Conservation (phyloP, 345 rosid genomes). For the Populus simonii region DNA sequence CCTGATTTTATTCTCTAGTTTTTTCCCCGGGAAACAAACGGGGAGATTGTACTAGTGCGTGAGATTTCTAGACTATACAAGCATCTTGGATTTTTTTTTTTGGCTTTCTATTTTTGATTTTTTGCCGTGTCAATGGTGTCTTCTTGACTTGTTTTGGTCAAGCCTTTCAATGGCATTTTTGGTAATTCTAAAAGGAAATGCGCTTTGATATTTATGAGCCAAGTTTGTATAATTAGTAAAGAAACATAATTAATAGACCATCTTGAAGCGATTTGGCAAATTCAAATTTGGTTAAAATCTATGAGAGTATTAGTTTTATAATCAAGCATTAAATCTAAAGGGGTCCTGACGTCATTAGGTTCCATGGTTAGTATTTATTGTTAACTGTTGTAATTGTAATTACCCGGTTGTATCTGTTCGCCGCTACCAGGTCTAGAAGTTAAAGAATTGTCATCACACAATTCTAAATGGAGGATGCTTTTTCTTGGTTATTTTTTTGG, state of each 20-base stretch:
- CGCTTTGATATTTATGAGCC: background rate
- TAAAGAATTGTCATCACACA: background rate
- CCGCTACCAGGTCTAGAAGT: slow-evolving; percentile 1
- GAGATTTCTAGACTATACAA: background rate
- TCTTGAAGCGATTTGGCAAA: background rate
- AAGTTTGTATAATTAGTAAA: background rate
- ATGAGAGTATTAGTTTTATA: background rate
- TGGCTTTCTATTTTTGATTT: background rate
- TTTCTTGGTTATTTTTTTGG: background rate
- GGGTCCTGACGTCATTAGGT: slow-evolving; percentile 7
- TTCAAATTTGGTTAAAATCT: background rate
- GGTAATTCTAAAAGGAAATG: background rate
- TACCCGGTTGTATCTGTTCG: background rate
- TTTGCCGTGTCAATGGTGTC: background rate
- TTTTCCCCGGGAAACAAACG: background rate
- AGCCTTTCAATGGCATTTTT: background rate
- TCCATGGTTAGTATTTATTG: background rate
- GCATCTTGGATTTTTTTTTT: background rate
- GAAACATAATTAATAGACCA: background rate
- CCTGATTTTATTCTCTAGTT: background rate
- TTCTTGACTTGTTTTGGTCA: slow-evolving; percentile 6
- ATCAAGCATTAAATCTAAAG: background rate
- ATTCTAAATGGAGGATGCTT: background rate
- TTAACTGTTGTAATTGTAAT: background rate
- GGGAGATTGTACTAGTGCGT: background rate